Conservation (phyloP, 2,329 filamentous ascomycete genomes). For the Colletotrichum siamense region DNA sequence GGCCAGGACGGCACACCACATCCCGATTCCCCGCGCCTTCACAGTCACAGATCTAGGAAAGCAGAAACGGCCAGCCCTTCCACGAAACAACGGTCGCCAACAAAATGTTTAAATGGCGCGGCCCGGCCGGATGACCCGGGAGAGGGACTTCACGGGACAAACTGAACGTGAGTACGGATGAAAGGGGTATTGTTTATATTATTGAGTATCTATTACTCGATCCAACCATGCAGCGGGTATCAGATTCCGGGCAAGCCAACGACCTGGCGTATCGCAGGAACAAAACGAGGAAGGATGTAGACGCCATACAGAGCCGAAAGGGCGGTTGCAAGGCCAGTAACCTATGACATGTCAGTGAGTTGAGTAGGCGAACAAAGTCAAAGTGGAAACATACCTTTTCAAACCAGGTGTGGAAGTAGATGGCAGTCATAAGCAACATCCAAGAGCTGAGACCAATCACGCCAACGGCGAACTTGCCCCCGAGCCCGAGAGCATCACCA, state of each 20-base stretch:
- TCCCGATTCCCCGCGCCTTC: background rate
- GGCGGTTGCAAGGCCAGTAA: slow-evolving; percentile 60
- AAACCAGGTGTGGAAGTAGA: slow-evolving; percentile 98
- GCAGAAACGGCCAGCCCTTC: background rate
- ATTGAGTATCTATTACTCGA: background rate
- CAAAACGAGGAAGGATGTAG: slow-evolving; percentile 57
- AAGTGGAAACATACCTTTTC: slow-evolving; percentile 76
- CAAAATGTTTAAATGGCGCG: background rate
- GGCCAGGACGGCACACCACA: background rate
- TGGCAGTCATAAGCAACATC: slow-evolving; percentile 99
- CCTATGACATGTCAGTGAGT: slow-evolving; percentile 39
- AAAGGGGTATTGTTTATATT: background rate
- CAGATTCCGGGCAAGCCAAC: slow-evolving; percentile 59
- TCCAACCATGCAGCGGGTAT: background rate
- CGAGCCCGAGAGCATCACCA: slow-evolving; percentile 43
- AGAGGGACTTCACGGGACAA: background rate
- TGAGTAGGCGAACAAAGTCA: too few relatives aligned
- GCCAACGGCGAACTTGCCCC: slow-evolving; percentile 61
- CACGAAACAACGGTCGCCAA: background rate
- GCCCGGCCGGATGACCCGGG: background rate
- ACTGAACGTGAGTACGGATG: background rate
- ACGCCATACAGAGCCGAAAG: slow-evolving; percentile 51
- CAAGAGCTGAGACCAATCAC: slow-evolving; percentile 80
- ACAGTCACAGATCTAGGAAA: background rate
- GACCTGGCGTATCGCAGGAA: slow-evolving; percentile 49